Conservation (phyloP, 306 rosid genomes). For the Rosa multiflora region DNA sequence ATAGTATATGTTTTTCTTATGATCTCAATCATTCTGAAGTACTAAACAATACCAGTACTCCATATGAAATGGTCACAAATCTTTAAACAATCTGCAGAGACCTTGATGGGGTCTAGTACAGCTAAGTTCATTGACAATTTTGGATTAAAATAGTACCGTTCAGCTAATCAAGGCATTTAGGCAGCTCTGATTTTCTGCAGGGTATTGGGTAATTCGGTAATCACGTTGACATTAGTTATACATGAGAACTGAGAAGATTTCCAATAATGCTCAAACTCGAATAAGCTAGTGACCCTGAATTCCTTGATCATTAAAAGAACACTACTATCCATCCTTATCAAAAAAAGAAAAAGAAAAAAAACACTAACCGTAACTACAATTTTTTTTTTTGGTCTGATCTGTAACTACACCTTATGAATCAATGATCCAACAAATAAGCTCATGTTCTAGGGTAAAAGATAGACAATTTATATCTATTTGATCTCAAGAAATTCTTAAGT, state of each 20-base stretch:
- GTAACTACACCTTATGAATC: too few species aligned
- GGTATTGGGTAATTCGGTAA: neutral
- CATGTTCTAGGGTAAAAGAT: too few species aligned
- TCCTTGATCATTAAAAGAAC: too few species aligned
- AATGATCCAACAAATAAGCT: too few species aligned
- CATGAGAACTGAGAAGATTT: neutral
- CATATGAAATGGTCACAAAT: conserved; percentile 26
- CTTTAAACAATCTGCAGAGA: conserved; percentile 19
- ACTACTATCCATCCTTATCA: too few species aligned
- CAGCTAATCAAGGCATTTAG: neutral
- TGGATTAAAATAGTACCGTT: neutral
- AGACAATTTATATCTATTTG: too few species aligned
- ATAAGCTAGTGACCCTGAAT: too few species aligned
- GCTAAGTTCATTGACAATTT: conserved; percentile 17
- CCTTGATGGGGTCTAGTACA: conserved; percentile 29
- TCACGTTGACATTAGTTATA: neutral
- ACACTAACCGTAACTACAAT: too few species aligned
- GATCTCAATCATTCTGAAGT: conserved; percentile 11
- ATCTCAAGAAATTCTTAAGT: too few species aligned
- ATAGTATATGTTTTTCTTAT: neutral
- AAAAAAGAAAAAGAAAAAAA: too few species aligned
- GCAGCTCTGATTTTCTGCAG: neutral
- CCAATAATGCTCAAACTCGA: too few species aligned
- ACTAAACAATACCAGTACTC: conserved; percentile 21
- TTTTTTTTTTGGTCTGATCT: too few species aligned